These are phyloP conservation scores for Plantago rigida DNA, from an alignment of 305 asterid species.

Conservation along the genomic window DNA sequence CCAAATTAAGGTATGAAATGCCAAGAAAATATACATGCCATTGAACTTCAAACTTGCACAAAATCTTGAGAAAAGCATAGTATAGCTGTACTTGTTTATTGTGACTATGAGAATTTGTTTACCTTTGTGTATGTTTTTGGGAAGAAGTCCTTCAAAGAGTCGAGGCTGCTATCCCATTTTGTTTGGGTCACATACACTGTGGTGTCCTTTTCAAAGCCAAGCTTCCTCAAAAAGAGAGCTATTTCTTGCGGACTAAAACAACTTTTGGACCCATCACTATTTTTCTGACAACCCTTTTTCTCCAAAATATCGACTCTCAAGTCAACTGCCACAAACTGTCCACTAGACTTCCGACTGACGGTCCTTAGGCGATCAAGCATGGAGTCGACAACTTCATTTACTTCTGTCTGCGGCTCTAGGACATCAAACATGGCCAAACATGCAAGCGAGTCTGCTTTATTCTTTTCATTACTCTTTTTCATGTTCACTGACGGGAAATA, in stretches of 20 bases:
- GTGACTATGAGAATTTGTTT: not conserved
- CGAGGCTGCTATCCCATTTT: slow-evolving; percentile 84
- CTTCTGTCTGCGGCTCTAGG: slow-evolving; percentile 63
- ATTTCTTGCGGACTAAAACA: slow-evolving; percentile 78
- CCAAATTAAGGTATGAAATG: not conserved
- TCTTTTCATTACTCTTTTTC: slow-evolving; percentile 47
- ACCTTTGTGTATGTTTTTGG: slow-evolving; percentile 93
- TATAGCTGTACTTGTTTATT: too few relatives aligned
- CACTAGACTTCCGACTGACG: slow-evolving; percentile 54
- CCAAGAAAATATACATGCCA: not conserved
- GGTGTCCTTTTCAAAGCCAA: slow-evolving; percentile 75
- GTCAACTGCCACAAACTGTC: slow-evolving; percentile 35
- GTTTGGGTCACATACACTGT: slow-evolving; percentile 79
- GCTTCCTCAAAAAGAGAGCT: slow-evolving; percentile 60
- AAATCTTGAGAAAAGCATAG: not conserved
- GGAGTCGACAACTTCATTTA: slow-evolving; percentile 75
- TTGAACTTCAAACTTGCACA: not conserved
- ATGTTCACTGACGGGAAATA: slow-evolving; percentile 87
- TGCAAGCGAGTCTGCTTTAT: slow-evolving; percentile 51
- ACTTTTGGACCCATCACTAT: slow-evolving; percentile 48
- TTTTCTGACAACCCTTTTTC: slow-evolving; percentile 72
- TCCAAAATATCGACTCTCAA: slow-evolving; percentile 50
- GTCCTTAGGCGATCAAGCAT: slow-evolving; percentile 69
- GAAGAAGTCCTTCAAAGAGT: slow-evolving; percentile 65
- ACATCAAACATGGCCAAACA: slow-evolving; percentile 91